Evolutionary conservation across 352 stramenopile genomes (phyloP).

Genomic region (Pilasporangium apinafurcum): DNA sequence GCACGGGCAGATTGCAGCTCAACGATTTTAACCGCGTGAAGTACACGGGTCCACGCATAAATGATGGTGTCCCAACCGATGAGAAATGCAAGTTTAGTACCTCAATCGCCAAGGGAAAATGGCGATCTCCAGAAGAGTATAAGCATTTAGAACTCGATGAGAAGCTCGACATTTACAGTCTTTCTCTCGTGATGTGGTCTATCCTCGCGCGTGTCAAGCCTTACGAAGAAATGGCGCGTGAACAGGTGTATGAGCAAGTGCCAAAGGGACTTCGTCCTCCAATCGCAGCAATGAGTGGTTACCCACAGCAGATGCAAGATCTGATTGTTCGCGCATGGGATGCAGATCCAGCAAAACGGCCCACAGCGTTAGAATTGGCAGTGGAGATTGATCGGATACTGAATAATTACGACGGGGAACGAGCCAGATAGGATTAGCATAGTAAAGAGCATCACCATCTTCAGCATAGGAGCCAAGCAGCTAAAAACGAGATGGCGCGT

Average conservation of each 20-base stretch:
- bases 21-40: conserved; percentile 85
- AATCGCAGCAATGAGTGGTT: conserved; percentile 43
- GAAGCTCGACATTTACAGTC: conserved; percentile 63
- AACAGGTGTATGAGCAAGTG: conserved; percentile 52
- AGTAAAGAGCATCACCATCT: too few species aligned
- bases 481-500: too few species aligned
- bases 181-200: conserved; percentile 64
- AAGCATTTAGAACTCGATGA: conserved; percentile 31
- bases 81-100: conserved; percentile 61
- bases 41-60: conserved; percentile 38
- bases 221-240: conserved; percentile 26
- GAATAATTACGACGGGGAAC: conserved; percentile 16
- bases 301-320: conserved; percentile 52
- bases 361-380: conserved; percentile 37
- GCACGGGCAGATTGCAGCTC: conserved; percentile 40
- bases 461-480: too few species aligned
- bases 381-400: conserved; percentile 50
- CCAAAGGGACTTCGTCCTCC: conserved; percentile 37
- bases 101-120: conserved; percentile 69
- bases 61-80: conserved; percentile 20
- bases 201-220: conserved; percentile 42
- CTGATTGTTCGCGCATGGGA: conserved; percentile 57
- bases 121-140: conserved; percentile 75
- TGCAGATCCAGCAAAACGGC: conserved; percentile 34
- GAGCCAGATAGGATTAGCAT: too few species aligned